phyloP scores from a whole-genome alignment of 1,284 basidiomycete species.

The Volvariella volvacea region DNA sequence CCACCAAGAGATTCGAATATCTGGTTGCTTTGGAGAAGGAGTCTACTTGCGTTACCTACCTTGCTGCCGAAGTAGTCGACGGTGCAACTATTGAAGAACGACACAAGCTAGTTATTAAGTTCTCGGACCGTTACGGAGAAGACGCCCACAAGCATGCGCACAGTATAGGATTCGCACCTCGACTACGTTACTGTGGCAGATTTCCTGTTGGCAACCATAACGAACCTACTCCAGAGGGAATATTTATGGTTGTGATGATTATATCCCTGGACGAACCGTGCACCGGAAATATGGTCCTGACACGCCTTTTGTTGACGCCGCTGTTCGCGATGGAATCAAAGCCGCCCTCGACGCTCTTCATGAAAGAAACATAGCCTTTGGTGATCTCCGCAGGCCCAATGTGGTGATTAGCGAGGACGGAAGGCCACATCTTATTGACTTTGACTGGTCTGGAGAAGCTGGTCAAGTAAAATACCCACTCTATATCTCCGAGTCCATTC shows the following conservation, averaged over 20 bases:
- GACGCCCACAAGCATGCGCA: constrained; percentile 14
- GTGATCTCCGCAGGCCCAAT: constrained; percentile 17
- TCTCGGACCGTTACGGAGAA: constrained; percentile 14
- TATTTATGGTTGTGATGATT: constrained; percentile 17
- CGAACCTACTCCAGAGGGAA: constrained; percentile 10
- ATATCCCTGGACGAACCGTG: constrained; percentile 11
- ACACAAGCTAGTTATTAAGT: constrained; percentile 16
- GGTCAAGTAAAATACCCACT: constrained; percentile 14
- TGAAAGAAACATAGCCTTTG: constrained; percentile 13
- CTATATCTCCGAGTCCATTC: constrained; percentile 8
- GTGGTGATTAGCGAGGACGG: constrained; percentile 9
- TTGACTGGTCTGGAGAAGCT: constrained; percentile 18
- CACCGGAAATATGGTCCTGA: constrained; percentile 1
- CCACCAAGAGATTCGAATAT: constrained; percentile 10
- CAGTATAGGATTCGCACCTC: constrained; percentile 11
- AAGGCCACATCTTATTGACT: constrained; percentile 14
- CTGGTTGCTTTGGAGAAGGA: constrained; percentile 7
- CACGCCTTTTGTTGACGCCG: background rate
- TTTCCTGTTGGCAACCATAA: constrained; percentile 7
- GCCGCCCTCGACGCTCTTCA: constrained; percentile 11
- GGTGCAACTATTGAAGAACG: constrained; percentile 3
- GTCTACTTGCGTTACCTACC: constrained; percentile 11
- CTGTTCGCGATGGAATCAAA: too few relatives aligned
- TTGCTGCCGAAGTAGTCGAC: too few relatives aligned
- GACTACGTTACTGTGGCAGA: constrained; percentile 13